Evolutionary conservation across 345 rosid genomes (phyloP).

Genomic region (Kernera saxatilis): DNA sequence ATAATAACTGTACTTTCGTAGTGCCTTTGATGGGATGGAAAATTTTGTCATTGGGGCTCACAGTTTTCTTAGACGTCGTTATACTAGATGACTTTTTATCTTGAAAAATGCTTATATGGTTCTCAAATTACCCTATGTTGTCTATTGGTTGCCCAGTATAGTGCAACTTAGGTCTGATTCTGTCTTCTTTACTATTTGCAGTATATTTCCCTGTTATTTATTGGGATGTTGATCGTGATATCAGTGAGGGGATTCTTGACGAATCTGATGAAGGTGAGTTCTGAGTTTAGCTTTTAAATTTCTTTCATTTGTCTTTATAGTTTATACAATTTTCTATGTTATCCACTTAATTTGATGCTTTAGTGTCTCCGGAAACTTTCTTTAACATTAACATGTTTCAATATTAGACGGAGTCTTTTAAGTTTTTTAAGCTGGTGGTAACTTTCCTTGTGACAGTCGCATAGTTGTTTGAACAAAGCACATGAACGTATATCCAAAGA

Average conservation of each 20-base stretch:
- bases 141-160: not conserved
- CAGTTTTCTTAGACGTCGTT: not conserved
- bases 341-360: not conserved
- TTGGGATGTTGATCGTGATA: conserved; percentile 86
- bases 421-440: not conserved
- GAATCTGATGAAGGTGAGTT: conserved; percentile 89
- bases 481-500: not conserved
- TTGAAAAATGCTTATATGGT: not conserved
- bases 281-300: not conserved
- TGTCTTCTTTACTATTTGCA: conserved; percentile 35
- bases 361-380: not conserved
- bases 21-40: not conserved
- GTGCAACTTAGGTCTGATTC: conserved; percentile 8
- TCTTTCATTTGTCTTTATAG: not conserved
- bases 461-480: not conserved
- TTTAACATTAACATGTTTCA: not conserved
- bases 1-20: not conserved
- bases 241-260: conserved; percentile 95
- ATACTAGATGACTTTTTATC: not conserved
- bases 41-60: not conserved
- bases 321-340: not conserved
- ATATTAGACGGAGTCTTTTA: not conserved
- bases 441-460: not conserved
- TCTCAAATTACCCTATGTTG: not conserved
- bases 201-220: conserved; percentile 90